These are phyloP conservation scores for Komagataea norvegica DNA, from an alignment of 1,139 yeast species.

Conservation along the genomic window DNA sequence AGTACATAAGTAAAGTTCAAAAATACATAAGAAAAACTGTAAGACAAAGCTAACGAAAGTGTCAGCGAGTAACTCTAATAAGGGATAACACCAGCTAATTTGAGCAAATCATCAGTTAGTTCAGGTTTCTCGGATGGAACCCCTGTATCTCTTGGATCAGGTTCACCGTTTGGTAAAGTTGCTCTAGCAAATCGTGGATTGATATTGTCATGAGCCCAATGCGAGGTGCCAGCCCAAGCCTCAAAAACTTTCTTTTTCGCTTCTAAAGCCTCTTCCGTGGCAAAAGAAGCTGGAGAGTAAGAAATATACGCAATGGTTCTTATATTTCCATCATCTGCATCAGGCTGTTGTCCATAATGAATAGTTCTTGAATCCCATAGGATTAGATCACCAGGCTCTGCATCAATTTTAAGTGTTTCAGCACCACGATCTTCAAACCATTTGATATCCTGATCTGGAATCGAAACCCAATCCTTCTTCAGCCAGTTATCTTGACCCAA, in stretches of 20 bases:
- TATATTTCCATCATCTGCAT: conserved; percentile 13
- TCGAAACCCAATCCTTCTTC: conserved; percentile 13
- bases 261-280: conserved; percentile 21
- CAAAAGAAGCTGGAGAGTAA: conserved; percentile 13
- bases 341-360: conserved; percentile 25
- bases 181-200: conserved; percentile 15
- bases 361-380: conserved; percentile 30
- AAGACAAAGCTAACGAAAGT: no score
- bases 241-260: conserved; percentile 22
- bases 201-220: conserved; percentile 29
- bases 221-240: conserved; percentile 26
- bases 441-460: conserved; percentile 21
- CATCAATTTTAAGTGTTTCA: conserved; percentile 23
- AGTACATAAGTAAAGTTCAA: no score
- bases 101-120: conserved; percentile 19
- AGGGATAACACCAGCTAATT: conserved; percentile 21
- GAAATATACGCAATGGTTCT: conserved; percentile 8
- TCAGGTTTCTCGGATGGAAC: conserved; percentile 20
- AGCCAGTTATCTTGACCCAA: conserved; percentile 21
- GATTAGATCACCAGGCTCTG: conserved; percentile 29
- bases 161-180: conserved; percentile 17
- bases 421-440: conserved; percentile 23
- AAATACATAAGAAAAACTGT: no score
- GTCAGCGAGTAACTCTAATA: no score
- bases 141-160: conserved; percentile 16